phyloP scores from a whole-genome alignment of 164 flowering plant genomes.

The Piper longum region DNA sequence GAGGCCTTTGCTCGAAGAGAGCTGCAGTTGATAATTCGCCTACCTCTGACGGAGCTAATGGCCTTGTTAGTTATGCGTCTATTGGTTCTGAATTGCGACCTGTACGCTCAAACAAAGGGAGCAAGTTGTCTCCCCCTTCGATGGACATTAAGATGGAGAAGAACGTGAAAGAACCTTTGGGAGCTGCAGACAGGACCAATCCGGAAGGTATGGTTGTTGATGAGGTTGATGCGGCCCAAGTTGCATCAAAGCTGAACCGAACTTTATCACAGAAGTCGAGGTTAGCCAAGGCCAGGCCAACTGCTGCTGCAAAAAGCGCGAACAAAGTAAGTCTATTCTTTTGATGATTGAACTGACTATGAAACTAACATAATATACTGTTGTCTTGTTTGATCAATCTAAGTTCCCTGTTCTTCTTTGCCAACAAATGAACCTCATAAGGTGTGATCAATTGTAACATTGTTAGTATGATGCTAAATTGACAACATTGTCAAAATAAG shows the following conservation, averaged over 20 bases:
- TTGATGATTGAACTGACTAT: not conserved
- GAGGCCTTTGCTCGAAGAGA: constrained; percentile 78
- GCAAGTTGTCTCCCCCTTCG: not conserved
- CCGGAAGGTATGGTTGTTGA: constrained; percentile 6
- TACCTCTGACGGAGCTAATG: constrained; percentile 28
- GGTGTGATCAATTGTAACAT: no score
- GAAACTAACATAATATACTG: not conserved
- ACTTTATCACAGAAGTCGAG: constrained; percentile 52
- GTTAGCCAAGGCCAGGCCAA: constrained; percentile 35
- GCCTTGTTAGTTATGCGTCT: constrained; percentile 20
- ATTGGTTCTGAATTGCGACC: constrained; percentile 24
- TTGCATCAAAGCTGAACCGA: constrained; percentile 56
- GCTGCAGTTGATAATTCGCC: constrained; percentile 40
- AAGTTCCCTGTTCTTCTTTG: not conserved
- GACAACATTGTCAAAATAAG: no score
- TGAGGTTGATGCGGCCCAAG: constrained; percentile 30
- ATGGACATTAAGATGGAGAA: not conserved
- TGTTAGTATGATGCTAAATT: no score
- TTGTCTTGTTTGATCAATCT: not conserved
- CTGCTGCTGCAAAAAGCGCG: constrained; percentile 41
- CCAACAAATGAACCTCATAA: no score
- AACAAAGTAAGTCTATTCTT: constrained; percentile 2
- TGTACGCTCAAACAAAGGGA: constrained; percentile 15
- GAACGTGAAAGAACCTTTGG: constrained; percentile 34
- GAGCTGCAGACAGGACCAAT: constrained; percentile 29